Evolutionary conservation across 2,329 filamentous ascomycete genomes (phyloP).

Genomic region (Dryadomyces sulphureus): DNA sequence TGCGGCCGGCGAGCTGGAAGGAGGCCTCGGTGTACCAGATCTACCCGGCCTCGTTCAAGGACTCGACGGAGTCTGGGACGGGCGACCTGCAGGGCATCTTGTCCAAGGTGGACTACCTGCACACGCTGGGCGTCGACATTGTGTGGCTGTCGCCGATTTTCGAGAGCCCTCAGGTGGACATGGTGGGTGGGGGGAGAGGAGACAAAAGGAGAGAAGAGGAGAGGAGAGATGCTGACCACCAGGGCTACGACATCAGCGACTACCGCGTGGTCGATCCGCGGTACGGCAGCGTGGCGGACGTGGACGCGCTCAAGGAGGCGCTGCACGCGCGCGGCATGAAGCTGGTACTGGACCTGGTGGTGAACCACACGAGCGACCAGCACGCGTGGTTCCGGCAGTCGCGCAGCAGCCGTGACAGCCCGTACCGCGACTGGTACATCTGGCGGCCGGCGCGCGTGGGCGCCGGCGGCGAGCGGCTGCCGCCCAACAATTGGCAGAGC

Average conservation of each 20-base stretch:
- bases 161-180: slow-evolving; percentile 32
- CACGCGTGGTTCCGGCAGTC: slow-evolving; percentile 58
- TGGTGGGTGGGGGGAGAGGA: slow-evolving; percentile 22
- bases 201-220: no score
- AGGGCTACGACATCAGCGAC: slow-evolving; percentile 49
- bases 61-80: slow-evolving; percentile 41
- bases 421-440: slow-evolving; percentile 43
- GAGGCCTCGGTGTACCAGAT: slow-evolving; percentile 15
- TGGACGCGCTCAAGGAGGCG: slow-evolving; percentile 43
- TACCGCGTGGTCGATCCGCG: slow-evolving; percentile 34
- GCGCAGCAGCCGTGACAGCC: slow-evolving; percentile 40
- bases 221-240: no score
- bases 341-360: slow-evolving; percentile 51
- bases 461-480: slow-evolving; percentile 43
- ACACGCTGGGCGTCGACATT: slow-evolving; percentile 43
- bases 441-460: slow-evolving; percentile 24
- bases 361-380: slow-evolving; percentile 62
- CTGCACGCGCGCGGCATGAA: slow-evolving; percentile 44
- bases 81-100: slow-evolving; percentile 51
- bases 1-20: slow-evolving; percentile 4
- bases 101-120: slow-evolving; percentile 47
- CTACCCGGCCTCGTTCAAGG: slow-evolving; percentile 42
- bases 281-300: slow-evolving; percentile 50
- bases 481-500: slow-evolving; percentile 61
- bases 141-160: slow-evolving; percentile 40